Base-by-base conservation (phyloP, 352 stramenopile genomes). In the Elongisporangium undulatum region DNA sequence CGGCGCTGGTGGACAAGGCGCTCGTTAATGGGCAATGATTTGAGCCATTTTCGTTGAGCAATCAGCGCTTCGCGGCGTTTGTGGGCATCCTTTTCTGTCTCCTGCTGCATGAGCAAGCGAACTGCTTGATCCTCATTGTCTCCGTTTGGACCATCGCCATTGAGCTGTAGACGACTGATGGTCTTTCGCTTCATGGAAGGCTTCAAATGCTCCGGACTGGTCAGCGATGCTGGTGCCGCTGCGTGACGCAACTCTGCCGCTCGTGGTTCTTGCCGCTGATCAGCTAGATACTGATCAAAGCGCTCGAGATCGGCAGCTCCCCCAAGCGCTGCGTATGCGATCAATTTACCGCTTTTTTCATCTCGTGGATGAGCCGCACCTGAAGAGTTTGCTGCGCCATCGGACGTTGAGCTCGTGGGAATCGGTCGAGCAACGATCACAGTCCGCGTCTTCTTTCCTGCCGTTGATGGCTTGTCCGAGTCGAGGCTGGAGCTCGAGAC, bases 11-110 rank as follows among this genome's bases (percentile, higher is more conserved):
- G 78, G 24, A 69, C 73, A 8, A 90, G 63, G 7, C 81, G 77
- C 57, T 89, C 82, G 56, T 94, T 77, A 26, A 90, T 92, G 2
- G 85, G 75, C 34, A 90, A 73, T 20, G 79, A 75, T 51, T 82
- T 72, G 9, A 94, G 67, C 79, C 77, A 90, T 49, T 86, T 85
- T 23, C 81, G 80, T 49, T 77, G 80, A 50, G 67, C 61, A 8
- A 89, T 64, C 1, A 78, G 54, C 21, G 71, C 70, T 4, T 84
- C 76, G 12, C 76, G 77, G 15, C 76, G 62, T 60, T 79, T 74
- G 17, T 68, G 72, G 1, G 71, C 68, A 24, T 85, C 75, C 5
- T 52, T 62, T 55, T 72, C 63, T 21, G 72, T 55, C 52, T 78
- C 71, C 59, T 68, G 39, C 16, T 68, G 54, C 54, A 70, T 68